Conservation (phyloP, 2,329 filamentous ascomycete genomes). For the Ilyonectria mors-panacis region DNA sequence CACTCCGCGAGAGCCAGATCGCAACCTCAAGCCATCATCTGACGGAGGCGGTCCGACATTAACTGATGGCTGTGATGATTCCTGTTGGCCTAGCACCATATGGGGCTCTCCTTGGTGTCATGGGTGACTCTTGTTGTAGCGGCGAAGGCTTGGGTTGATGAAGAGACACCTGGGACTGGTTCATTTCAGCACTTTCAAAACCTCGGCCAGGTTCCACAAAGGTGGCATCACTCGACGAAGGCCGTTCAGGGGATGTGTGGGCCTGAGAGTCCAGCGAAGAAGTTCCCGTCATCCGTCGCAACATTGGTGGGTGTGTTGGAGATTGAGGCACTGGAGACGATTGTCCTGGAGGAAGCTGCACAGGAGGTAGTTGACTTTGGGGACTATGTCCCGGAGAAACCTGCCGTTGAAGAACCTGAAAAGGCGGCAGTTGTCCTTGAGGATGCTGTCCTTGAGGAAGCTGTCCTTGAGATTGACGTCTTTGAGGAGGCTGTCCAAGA, state of each 20-base stretch:
- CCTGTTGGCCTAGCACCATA: neutral
- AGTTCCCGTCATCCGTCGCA: conserved; percentile 37
- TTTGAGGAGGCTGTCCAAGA: neutral
- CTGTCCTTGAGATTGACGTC: conserved; percentile 1
- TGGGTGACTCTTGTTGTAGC: conserved; percentile 17
- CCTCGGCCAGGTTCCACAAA: conserved; percentile 12
- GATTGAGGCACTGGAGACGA: conserved; percentile 9
- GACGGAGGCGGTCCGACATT: conserved; percentile 25
- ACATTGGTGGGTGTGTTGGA: conserved; percentile 25
- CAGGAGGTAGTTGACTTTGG: conserved; percentile 24
- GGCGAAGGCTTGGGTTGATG: conserved; percentile 28
- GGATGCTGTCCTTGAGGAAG: neutral
- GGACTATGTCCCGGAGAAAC: conserved; percentile 8
- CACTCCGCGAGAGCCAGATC: conserved; percentile 36
- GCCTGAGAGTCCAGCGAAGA: conserved; percentile 35
- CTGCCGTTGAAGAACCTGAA: conserved; percentile 22
- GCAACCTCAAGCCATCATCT: conserved; percentile 31
- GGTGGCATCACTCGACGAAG: conserved; percentile 29
- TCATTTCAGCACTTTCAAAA: conserved; percentile 6
- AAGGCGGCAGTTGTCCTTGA: neutral
- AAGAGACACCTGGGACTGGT: conserved; percentile 7
- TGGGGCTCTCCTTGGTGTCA: conserved; percentile 25
- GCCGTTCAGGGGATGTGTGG: conserved; percentile 29
- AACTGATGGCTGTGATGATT: conserved; percentile 35
- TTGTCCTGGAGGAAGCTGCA: conserved; percentile 23